Evolutionary conservation across 2,329 filamentous ascomycete genomes (phyloP).

Genomic region (Tolypocladium ovalisporum): DNA sequence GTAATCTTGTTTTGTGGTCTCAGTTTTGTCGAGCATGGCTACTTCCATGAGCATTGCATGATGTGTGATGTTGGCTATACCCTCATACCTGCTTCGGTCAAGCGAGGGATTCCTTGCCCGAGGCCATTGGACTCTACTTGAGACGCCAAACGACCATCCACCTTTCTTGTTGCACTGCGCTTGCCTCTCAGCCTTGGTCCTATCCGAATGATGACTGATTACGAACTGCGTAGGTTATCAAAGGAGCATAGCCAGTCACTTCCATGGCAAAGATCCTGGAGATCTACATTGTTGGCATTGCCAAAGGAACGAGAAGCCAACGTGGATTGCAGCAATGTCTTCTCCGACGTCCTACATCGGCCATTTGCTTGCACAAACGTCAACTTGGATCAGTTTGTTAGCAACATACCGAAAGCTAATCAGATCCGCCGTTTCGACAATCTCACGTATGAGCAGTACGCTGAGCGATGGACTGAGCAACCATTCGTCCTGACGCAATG

Average conservation of each 20-base stretch:
- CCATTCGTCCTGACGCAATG: constrained; percentile 82
- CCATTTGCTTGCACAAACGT: constrained; percentile 85
- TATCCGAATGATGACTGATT: constrained; percentile 4
- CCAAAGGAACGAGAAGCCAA: constrained; percentile 35
- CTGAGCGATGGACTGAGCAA: constrained; percentile 60
- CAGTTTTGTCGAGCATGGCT: too few species aligned
- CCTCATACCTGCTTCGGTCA: too few species aligned
- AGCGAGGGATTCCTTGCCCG: neutral
- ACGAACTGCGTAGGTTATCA: constrained; percentile 11
- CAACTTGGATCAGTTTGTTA: constrained; percentile 52
- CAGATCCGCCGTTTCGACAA: constrained; percentile 59
- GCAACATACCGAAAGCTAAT: constrained; percentile 62
- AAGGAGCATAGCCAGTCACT: constrained; percentile 19
- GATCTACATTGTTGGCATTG: constrained; percentile 61
- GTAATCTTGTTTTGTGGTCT: constrained; percentile 25
- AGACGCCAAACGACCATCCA: neutral
- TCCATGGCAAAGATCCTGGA: constrained; percentile 75
- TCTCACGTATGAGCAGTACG: constrained; percentile 64
- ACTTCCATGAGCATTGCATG: neutral
- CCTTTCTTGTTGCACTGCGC: neutral
- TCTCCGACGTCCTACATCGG: constrained; percentile 80
- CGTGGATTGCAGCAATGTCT: constrained; percentile 68
- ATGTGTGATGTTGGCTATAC: neutral
- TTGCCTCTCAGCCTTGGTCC: neutral
- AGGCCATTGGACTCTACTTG: neutral